Conservation (phyloP, 345 rosid genomes). For the Bruguiera sexangula region DNA sequence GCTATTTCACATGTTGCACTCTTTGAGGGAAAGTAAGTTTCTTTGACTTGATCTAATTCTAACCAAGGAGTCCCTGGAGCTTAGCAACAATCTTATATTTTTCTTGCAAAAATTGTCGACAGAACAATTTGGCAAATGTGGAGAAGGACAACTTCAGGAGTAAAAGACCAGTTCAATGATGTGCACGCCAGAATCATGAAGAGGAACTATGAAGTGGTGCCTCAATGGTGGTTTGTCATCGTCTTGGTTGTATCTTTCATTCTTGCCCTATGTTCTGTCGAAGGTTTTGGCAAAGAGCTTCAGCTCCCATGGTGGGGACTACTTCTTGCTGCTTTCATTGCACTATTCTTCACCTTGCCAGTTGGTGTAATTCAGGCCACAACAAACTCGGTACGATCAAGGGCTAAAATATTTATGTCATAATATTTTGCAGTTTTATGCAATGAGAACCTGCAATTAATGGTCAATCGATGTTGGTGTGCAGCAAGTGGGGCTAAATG, state of each 20-base stretch:
- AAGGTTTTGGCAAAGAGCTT: slow-evolving; percentile 70
- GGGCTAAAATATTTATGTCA: no score
- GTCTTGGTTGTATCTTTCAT: slow-evolving; percentile 39
- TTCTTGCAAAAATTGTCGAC: background rate
- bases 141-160: slow-evolving; percentile 50
- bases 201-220: slow-evolving; percentile 73
- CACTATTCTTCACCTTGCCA: slow-evolving; percentile 74
- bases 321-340: slow-evolving; percentile 53
- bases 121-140: slow-evolving; percentile 62
- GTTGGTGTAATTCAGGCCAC: slow-evolving; percentile 79
- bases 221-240: slow-evolving; percentile 73
- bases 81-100: background rate
- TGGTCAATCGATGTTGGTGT: background rate
- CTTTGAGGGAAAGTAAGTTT: slow-evolving; percentile 63
- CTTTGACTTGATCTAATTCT: background rate
- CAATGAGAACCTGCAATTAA: background rate
- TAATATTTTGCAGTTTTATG: background rate
- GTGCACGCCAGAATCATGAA: slow-evolving; percentile 83
- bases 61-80: no score
- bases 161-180: slow-evolving; percentile 42
- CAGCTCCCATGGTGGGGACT: slow-evolving; percentile 96
- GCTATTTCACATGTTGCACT: slow-evolving; percentile 69
- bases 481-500: slow-evolving; percentile 74
- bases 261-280: slow-evolving; percentile 55
- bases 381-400: slow-evolving; percentile 52